Percentiles rank a stretch among this genome's conserved stretches.
Evolutionary conservation across 257 asterid species (phyloP).

Genomic region (Euphrasia confusa): DNA sequence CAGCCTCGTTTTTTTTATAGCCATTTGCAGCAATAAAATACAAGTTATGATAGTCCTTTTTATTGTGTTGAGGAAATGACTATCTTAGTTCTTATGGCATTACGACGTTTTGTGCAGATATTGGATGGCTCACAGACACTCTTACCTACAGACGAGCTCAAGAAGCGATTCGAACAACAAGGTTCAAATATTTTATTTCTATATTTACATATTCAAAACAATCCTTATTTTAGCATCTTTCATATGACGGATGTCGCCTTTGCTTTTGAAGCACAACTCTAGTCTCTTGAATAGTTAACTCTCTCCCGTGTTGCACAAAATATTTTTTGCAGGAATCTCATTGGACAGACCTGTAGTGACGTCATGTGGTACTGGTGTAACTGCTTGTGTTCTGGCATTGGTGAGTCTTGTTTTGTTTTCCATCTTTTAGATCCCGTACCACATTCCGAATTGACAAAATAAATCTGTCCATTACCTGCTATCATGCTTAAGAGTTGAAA

Average conservation of each 20-base stretch:
- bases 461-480: background rate
- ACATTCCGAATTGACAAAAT: background rate
- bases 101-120: constrained; percentile 48
- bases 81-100: background rate
- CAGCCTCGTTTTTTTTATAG: too few species aligned
- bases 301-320: background rate
- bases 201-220: background rate
- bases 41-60: too few species aligned
- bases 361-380: constrained; percentile 96
- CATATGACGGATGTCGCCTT: too few species aligned
- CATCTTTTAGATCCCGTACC: background rate
- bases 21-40: too few species aligned
- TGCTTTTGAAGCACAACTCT: too few species aligned
- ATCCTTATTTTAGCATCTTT: background rate
- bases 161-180: constrained; percentile 63
- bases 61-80: too few species aligned
- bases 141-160: constrained; percentile 73
- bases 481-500: background rate
- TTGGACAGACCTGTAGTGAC: constrained; percentile 61
- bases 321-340: constrained; percentile 51
- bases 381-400: constrained; percentile 91
- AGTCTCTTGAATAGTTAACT: too few species aligned
- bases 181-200: constrained; percentile 42
- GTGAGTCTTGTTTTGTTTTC: constrained; percentile 31
- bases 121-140: constrained; percentile 78